Evolutionary conservation across 2,329 filamentous ascomycete species (phyloP).

Genomic region (Fonsecaea erecta): DNA sequence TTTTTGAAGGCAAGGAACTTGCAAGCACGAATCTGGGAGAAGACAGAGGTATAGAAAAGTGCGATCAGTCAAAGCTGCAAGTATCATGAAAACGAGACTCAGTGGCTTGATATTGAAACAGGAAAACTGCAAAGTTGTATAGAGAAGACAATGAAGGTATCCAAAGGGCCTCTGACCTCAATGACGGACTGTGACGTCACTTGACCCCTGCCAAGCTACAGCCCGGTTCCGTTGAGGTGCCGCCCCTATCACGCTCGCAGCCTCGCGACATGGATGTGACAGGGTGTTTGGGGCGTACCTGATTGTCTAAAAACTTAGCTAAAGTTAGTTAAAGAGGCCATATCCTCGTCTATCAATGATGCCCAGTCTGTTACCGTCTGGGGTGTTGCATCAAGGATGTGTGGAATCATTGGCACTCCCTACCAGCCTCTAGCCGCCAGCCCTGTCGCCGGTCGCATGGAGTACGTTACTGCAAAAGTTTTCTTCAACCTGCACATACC

Average conservation of each 20-base stretch:
- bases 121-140: not conserved
- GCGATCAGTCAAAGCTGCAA: not conserved
- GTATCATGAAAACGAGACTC: not conserved
- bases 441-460: too few relatives aligned
- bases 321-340: too few relatives aligned
- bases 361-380: too few relatives aligned
- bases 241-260: not conserved
- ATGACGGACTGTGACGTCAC: not conserved
- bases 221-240: not conserved
- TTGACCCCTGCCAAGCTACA: not conserved
- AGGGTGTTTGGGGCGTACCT: too few relatives aligned
- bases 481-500: too few relatives aligned
- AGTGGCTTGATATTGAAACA: not conserved
- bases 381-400: too few relatives aligned
- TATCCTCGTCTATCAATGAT: too few relatives aligned
- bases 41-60: not conserved
- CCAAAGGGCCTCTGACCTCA: not conserved
- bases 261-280: not conserved
- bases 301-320: too few relatives aligned
- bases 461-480: too few relatives aligned
- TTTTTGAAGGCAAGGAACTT: not conserved
- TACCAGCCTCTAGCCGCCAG: too few relatives aligned
- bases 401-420: too few relatives aligned
- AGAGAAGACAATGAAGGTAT: not conserved
- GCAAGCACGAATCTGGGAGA: not conserved